These are phyloP conservation scores for Backusella tarrabulga DNA, from an alignment of 192 early-diverging fungal genomes.

Conservation along the genomic window DNA sequence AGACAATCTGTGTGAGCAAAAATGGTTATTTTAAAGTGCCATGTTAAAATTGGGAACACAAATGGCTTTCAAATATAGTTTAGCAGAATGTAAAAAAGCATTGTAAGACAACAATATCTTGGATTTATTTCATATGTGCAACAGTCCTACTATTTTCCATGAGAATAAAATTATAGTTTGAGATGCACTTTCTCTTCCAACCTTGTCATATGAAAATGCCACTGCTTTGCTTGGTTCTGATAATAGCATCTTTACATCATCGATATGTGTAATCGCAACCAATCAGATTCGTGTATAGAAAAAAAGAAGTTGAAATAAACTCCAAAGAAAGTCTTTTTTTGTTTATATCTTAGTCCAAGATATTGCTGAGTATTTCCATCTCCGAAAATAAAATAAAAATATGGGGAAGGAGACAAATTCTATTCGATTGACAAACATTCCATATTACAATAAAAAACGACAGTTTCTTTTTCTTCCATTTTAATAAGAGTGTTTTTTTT, in stretches of 20 bases:
- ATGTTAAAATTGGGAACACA: not conserved
- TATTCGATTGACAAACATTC: not conserved
- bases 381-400: not conserved
- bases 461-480: too few species aligned
- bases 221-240: not conserved
- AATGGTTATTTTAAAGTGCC: not conserved
- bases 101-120: not conserved
- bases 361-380: not conserved
- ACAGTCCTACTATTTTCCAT: not conserved
- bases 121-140: not conserved
- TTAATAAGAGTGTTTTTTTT: not conserved
- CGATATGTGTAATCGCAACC: not conserved
- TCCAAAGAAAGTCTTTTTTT: not conserved
- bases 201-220: not conserved
- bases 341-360: not conserved
- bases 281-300: not conserved
- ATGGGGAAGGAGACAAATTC: not conserved
- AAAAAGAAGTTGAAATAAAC: not conserved
- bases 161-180: not conserved
- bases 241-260: too few species aligned
- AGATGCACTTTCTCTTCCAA: not conserved
- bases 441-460: not conserved
- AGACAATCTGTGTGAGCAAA: not conserved
- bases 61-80: not conserved
- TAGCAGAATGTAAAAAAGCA: not conserved